Evolutionary conservation across 768 basidiomycete species (phyloP).

Genomic region (Lenzites betulinus): DNA sequence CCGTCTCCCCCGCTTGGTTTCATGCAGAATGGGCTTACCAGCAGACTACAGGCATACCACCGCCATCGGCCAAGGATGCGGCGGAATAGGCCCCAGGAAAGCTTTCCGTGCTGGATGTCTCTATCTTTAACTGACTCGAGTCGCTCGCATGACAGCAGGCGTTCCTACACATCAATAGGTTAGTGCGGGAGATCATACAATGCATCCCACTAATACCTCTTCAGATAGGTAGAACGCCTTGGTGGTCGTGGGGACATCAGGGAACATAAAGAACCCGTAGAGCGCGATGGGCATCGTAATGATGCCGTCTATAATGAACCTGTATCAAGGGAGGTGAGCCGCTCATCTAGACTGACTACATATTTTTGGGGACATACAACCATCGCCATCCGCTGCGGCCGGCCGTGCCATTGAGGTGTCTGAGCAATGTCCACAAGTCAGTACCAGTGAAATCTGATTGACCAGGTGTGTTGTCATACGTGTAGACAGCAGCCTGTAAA

Average conservation of each 20-base stretch:
- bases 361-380: constrained; percentile 44
- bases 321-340: constrained; percentile 22
- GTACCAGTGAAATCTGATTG: neutral
- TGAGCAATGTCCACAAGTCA: constrained; percentile 22
- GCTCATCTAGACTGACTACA: neutral
- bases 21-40: constrained; percentile 45
- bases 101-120: constrained; percentile 43
- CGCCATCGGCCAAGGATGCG: constrained; percentile 61
- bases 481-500: constrained; percentile 64
- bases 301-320: constrained; percentile 70
- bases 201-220: constrained; percentile 44
- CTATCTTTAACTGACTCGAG: constrained; percentile 38
- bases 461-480: constrained; percentile 33
- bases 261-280: constrained; percentile 73
- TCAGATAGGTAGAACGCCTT: constrained; percentile 62
- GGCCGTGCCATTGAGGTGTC: constrained; percentile 52
- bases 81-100: constrained; percentile 49
- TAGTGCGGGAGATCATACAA: neutral
- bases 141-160: constrained; percentile 52
- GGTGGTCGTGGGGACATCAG: constrained; percentile 67
- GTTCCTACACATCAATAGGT: constrained; percentile 44
- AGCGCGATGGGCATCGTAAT: constrained; percentile 72
- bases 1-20: too few species aligned
- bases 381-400: constrained; percentile 70
- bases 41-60: constrained; percentile 67